phyloP scores from a whole-genome alignment of 306 rosid genomes.

The Acmispon strigosus region DNA sequence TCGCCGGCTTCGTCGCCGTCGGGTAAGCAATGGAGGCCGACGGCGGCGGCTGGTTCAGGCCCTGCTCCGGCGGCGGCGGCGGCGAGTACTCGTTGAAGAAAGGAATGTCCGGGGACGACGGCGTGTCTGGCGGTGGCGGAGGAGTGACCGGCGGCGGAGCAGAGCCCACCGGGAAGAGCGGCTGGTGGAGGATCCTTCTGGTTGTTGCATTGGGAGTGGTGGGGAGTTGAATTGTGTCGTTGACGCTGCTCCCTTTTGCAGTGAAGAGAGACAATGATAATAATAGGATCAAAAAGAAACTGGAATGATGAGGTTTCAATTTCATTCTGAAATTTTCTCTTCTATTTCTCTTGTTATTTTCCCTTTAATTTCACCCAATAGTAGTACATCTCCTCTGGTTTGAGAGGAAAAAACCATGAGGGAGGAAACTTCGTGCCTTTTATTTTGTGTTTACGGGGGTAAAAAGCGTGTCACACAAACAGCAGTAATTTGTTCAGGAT shows the following conservation, averaged over 20 bases:
- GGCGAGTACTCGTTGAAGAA: conserved; percentile 65
- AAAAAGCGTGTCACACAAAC: background rate
- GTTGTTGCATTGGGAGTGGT: background rate
- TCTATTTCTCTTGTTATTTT: background rate
- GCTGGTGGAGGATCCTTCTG: conserved; percentile 81
- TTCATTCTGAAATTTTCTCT: conserved; percentile 32
- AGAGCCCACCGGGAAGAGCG: conserved; percentile 48
- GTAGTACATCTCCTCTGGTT: conserved; percentile 26
- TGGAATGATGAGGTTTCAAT: conserved; percentile 13
- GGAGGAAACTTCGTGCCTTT: conserved; percentile 24
- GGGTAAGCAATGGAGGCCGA: conserved; percentile 39
- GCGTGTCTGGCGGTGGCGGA: conserved; percentile 32
- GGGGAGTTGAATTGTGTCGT: background rate
- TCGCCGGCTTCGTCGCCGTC: conserved; percentile 50
- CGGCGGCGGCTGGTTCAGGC: conserved; percentile 33
- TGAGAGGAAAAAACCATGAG: background rate
- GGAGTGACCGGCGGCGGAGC: conserved; percentile 50
- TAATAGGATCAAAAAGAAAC: conserved; percentile 22
- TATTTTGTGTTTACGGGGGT: background rate
- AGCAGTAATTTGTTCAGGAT: background rate
- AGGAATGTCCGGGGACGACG: conserved; percentile 41
- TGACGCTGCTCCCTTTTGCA: background rate
- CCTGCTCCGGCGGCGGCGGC: conserved; percentile 37
- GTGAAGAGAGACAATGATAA: conserved; percentile 10
- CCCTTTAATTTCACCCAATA: conserved; percentile 24